A percentile compares a stretch with the other conserved stretches of the same genome.
Evolutionary conservation across 176 grass and related monocot species (phyloP).

Genomic region (Cenchrus purpureus): DNA sequence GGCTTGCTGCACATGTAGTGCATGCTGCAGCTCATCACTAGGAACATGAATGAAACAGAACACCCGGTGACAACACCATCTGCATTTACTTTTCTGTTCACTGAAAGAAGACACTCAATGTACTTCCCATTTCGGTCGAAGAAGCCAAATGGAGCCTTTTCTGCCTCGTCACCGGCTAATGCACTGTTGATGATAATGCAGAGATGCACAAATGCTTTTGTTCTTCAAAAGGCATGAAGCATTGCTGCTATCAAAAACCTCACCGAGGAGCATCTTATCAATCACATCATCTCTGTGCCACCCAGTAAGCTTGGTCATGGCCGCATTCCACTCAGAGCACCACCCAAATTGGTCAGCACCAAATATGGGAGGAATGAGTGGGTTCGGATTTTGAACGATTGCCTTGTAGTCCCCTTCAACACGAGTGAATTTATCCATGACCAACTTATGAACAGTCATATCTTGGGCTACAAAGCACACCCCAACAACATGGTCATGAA

Average conservation of each 20-base stretch:
- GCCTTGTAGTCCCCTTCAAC: constrained; percentile 93
- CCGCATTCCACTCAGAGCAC: constrained; percentile 95
- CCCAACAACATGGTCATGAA: constrained; percentile 79
- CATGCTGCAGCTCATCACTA: constrained; percentile 83
- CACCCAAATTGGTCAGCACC: constrained; percentile 89
- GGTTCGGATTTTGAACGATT: constrained; percentile 87
- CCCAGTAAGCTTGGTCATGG: constrained; percentile 87
- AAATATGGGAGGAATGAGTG: constrained; percentile 94
- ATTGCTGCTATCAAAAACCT: constrained; percentile 71
- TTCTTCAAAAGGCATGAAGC: constrained; percentile 77
- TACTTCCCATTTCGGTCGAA: constrained; percentile 57
- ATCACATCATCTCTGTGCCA: constrained; percentile 86
- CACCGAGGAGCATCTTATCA: constrained; percentile 87
- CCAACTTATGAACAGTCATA: constrained; percentile 91
- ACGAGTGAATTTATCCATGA: constrained; percentile 86
- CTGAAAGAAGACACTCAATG: constrained; percentile 80
- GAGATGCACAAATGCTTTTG: constrained; percentile 75
- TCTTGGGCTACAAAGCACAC: constrained; percentile 98
- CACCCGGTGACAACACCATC: constrained; percentile 66
- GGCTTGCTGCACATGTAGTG: constrained; percentile 78
- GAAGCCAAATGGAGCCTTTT: constrained; percentile 83
- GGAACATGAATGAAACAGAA: constrained; percentile 94
- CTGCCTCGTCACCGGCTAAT: constrained; percentile 79
- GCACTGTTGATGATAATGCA: constrained; percentile 84
- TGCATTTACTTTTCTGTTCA: constrained; percentile 71